phyloP scores from a whole-genome alignment of 225 moss, liverwort and hornwort genomes.

The Marchantia polymorpha region DNA sequence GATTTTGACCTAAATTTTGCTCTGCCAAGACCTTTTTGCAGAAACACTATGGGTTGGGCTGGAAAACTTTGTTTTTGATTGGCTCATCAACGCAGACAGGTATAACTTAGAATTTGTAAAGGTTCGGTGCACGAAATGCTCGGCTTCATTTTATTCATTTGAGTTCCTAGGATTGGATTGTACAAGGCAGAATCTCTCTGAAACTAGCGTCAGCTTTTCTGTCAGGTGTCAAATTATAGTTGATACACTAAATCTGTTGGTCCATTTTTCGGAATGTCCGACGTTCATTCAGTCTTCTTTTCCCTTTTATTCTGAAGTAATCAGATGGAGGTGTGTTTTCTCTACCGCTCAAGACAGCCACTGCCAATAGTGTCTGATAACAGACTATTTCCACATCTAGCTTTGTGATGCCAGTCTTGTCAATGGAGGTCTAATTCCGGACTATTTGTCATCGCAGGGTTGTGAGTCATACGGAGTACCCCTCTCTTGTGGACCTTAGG shows the following conservation, averaged over 20 bases:
- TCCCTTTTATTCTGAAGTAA: too few species aligned
- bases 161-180: neutral
- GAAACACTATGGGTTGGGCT: conserved; percentile 83
- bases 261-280: too few species aligned
- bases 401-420: neutral
- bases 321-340: too few species aligned
- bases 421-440: neutral
- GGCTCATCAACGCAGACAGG: conserved; percentile 99
- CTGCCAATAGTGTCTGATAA: too few species aligned
- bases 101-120: conserved; percentile 19
- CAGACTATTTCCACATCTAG: too few species aligned
- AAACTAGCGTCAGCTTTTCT: too few species aligned
- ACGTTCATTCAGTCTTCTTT: too few species aligned
- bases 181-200: too few species aligned
- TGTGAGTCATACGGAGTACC: conserved; percentile 91
- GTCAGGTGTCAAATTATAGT: too few species aligned
- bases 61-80: conserved; percentile 93
- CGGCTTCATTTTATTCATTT: neutral
- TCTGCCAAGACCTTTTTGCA: conserved; percentile 34
- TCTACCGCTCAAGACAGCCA: too few species aligned
- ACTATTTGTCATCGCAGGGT: conserved; percentile 43
- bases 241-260: too few species aligned
- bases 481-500: conserved; percentile 91
- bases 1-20: neutral
- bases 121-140: too few species aligned